A percentile compares a stretch with the other conserved stretches of the same genome.
These are phyloP conservation scores for Sonneratia caseolaris DNA, from an alignment of 345 rosid genomes.

Conservation along the genomic window DNA sequence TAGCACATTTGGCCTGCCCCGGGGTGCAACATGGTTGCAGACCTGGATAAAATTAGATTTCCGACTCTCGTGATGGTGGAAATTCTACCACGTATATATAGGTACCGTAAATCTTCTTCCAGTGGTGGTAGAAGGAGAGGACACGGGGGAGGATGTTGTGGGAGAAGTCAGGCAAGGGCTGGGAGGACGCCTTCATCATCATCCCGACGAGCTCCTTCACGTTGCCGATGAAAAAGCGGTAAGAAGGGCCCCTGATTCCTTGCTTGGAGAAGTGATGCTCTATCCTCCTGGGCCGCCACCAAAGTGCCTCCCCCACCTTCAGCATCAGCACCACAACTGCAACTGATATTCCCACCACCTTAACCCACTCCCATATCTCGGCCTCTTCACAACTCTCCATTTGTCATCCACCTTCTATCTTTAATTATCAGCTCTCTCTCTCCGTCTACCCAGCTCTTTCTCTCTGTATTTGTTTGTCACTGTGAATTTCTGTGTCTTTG, in stretches of 20 bases:
- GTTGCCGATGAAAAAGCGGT: slow-evolving; percentile 88
- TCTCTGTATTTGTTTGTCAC: neutral
- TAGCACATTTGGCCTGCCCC: too few relatives aligned
- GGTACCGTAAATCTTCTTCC: slow-evolving; percentile 95
- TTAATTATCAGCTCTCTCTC: neutral
- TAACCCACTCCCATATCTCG: slow-evolving; percentile 22
- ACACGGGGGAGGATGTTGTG: slow-evolving; percentile 97
- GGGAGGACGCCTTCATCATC: slow-evolving; percentile 88
- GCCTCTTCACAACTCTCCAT: neutral
- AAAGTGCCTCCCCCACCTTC: slow-evolving; percentile 45
- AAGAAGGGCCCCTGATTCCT: slow-evolving; percentile 96
- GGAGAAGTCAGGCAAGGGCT: slow-evolving; percentile 90
- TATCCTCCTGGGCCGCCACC: slow-evolving; percentile 95
- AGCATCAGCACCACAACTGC: slow-evolving; percentile 24
- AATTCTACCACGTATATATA: too few relatives aligned
- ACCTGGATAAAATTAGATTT: too few relatives aligned
- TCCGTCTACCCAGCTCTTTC: neutral
- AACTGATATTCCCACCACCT: slow-evolving; percentile 30
- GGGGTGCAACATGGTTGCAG: too few relatives aligned
- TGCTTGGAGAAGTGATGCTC: slow-evolving; percentile 89
- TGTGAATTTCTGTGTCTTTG: neutral
- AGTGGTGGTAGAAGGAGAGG: slow-evolving; percentile 87
- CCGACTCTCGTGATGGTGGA: too few relatives aligned
- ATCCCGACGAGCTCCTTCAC: slow-evolving; percentile 79
- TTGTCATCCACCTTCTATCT: neutral